Base-by-base conservation (phyloP, 2,329 filamentous ascomycete species). In the Penicillium sp. region DNA sequence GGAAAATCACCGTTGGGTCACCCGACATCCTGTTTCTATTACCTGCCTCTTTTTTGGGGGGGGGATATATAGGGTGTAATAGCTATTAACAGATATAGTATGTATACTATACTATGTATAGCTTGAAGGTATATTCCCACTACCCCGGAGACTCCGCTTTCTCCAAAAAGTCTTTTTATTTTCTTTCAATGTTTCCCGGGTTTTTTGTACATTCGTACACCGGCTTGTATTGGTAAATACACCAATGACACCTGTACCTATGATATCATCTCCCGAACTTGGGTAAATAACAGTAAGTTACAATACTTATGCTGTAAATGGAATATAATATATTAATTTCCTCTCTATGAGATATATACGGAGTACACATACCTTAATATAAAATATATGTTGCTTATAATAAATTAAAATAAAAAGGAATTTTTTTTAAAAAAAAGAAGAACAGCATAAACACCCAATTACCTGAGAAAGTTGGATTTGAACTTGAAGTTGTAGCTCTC, bases 1-100 rank as follows among this genome's bases (percentile, higher is more conserved):
- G 61, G 67, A 71, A 75, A 75, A 74, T 68, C 66, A 67, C 66
- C 61, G 67, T 61, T 70, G 73, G 73, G 73, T 76, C 73, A 75
- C 70, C 73, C 72, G 73, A 76, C 72, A 66, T 57, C 53, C 8
- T 36, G 19, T 21, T 25, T 57, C 45, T 15, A 49, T 33, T 23
- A 15, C 33, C 43, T 13, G 31, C 12, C 35, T 54, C 55, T 54
- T 55, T 43, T 56, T 39, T n/a, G n/a, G 3, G 21, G 21, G 29
- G 45, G 23, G 19, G 27, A 19, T 25, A 23, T 48, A 48, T 23
- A 45, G 35, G 25, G 23, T 31, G n/a, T 25, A 41, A 47, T 43
- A 33, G 15, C 6, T 6, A 35, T 35, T n/a, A 10, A 29, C 8
- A 33, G 25, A 43, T 7, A 15, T 17, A 31, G 43, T 19, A 21